phyloP scores from a whole-genome alignment of 1,284 basidiomycete species.

The Meripilus lineatus region DNA sequence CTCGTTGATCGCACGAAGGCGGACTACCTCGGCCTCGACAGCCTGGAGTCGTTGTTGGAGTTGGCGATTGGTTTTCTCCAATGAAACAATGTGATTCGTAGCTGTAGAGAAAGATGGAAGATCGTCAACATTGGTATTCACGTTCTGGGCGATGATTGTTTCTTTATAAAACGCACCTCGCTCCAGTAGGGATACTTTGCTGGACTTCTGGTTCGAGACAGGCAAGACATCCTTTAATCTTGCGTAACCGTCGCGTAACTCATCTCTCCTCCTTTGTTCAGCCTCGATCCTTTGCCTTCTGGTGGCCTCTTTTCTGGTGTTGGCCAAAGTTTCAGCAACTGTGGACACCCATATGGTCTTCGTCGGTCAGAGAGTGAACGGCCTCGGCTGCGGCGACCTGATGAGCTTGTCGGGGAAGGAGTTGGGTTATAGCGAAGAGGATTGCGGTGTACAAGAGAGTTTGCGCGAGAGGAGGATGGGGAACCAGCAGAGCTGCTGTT shows the following conservation, averaged over 20 bases:
- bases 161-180: conserved; percentile 50
- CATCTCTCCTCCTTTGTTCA: conserved; percentile 82
- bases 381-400: conserved; percentile 57
- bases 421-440: conserved; percentile 69
- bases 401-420: conserved; percentile 69
- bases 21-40: conserved; percentile 60
- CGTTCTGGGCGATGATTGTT: conserved; percentile 6
- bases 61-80: conserved; percentile 67
- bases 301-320: conserved; percentile 79
- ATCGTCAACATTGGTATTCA: conserved; percentile 10
- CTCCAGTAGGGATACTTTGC: conserved; percentile 84
- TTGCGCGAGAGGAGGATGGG: conserved; percentile 66
- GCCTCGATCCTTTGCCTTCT: conserved; percentile 78
- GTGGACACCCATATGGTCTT: conserved; percentile 64
- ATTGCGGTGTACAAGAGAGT: conserved; percentile 68
- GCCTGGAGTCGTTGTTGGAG: conserved; percentile 58
- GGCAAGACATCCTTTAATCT: conserved; percentile 83
- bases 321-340: conserved; percentile 62
- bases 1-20: conserved; percentile 70
- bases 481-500: conserved; percentile 74
- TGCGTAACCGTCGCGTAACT: conserved; percentile 83
- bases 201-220: conserved; percentile 81
- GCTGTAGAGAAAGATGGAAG: conserved; percentile 36
- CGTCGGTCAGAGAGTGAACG: conserved; percentile 75
- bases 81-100: conserved; percentile 65